These are phyloP conservation scores for Colletotrichum scovillei DNA, from an alignment of 2,329 filamentous ascomycete species.

Conservation along the genomic window DNA sequence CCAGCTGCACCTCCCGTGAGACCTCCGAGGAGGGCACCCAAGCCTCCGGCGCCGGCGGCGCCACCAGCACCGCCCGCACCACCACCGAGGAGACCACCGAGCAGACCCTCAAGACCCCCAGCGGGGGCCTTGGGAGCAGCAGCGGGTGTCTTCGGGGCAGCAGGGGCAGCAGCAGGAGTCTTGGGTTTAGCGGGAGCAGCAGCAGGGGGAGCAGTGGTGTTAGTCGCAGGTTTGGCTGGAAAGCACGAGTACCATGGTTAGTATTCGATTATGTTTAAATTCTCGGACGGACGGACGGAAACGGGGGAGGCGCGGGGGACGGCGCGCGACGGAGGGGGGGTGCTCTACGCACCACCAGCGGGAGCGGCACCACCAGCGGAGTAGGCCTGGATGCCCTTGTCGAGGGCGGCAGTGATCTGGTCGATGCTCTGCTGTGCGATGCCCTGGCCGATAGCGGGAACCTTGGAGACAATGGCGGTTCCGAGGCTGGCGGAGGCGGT, in stretches of 20 bases:
- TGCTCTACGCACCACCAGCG: slow-evolving; percentile 28
- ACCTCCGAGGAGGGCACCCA: slow-evolving; percentile 7
- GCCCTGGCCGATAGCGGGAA: slow-evolving; percentile 41
- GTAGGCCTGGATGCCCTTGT: slow-evolving; percentile 37
- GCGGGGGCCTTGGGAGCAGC: slow-evolving; percentile 9
- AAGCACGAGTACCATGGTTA: slow-evolving; percentile 6
- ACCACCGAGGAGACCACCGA: slow-evolving; percentile 10
- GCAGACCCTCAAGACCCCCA: slow-evolving; percentile 15
- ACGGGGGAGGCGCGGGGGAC: not conserved
- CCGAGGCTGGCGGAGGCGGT: slow-evolving; percentile 34
- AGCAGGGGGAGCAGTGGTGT: slow-evolving; percentile 6
- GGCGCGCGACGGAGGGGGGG: slow-evolving; percentile 16
- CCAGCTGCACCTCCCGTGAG: slow-evolving; percentile 11
- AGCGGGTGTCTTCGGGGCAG: not conserved
- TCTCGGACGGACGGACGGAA: not conserved
- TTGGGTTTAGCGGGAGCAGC: slow-evolving; percentile 7
- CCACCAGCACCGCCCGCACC: slow-evolving; percentile 14
- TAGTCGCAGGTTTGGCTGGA: slow-evolving; percentile 17
- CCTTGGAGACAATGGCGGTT: slow-evolving; percentile 40
- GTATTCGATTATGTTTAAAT: not conserved
- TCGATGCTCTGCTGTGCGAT: slow-evolving; percentile 41
- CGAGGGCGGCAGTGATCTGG: slow-evolving; percentile 38
- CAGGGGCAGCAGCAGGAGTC: not conserved
- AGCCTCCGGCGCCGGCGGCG: not conserved
- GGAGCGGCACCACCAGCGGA: slow-evolving; percentile 1